Evolutionary conservation across 305 asterid species (phyloP).

Genomic region (Fraxinus nigra): DNA sequence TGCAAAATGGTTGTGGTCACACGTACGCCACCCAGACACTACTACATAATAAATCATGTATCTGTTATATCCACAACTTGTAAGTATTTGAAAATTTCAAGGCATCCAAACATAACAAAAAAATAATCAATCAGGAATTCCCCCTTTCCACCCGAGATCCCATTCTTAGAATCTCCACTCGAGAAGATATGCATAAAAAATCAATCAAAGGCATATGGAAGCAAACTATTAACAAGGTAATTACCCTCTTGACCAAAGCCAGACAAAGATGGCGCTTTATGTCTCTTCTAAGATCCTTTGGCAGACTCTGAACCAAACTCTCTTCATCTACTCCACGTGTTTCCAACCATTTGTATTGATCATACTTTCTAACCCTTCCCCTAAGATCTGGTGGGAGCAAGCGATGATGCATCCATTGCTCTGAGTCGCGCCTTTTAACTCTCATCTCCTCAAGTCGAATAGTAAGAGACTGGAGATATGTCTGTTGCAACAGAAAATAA

Average conservation of each 20-base stretch:
- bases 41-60: neutral
- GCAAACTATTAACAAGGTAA: neutral
- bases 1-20: conserved; percentile 26
- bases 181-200: neutral
- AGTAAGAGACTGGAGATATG: conserved; percentile 97
- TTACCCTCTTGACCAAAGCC: conserved; percentile 98
- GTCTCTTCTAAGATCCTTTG: conserved; percentile 98
- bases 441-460: conserved; percentile 99
- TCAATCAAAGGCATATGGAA: neutral
- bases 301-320: conserved; percentile 83
- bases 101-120: no score
- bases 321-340: conserved; percentile 99
- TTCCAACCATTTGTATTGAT: conserved; percentile 98
- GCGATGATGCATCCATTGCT: conserved; percentile 99
- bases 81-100: no score
- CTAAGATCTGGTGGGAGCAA: conserved; percentile 92
- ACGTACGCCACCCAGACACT: neutral
- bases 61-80: no score
- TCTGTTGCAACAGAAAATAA: conserved; percentile 49
- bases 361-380: conserved; percentile 92
- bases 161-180: neutral
- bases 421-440: conserved; percentile 98
- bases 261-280: conserved; percentile 99
- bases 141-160: neutral
- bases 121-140: neutral